These are phyloP conservation scores for Trichophyton mentagrophytes DNA, from an alignment of 2,329 filamentous ascomycete species.

Conservation along the genomic window DNA sequence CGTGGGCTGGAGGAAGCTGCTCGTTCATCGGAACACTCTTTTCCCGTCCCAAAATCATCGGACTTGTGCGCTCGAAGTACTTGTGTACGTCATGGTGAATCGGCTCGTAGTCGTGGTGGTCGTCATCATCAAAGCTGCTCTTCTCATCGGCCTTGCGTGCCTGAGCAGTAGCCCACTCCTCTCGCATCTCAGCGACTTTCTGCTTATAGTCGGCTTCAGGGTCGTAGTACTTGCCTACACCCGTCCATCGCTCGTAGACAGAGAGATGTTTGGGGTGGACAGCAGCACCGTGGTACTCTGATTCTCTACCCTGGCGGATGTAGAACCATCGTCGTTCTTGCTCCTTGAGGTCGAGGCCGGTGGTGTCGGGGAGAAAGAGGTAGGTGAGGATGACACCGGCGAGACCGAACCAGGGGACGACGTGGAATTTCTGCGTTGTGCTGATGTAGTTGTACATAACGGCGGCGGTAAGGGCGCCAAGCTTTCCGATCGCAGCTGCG, in stretches of 20 bases:
- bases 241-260: conserved; percentile 70
- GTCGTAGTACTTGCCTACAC: conserved; percentile 70
- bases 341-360: conserved; percentile 90
- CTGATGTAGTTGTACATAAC: conserved; percentile 93
- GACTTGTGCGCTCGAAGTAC: conserved; percentile 42
- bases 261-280: conserved; percentile 82
- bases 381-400: conserved; percentile 70
- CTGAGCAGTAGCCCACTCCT: conserved; percentile 41
- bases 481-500: conserved; percentile 81
- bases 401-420: conserved; percentile 92
- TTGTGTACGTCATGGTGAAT: conserved; percentile 38
- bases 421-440: conserved; percentile 70
- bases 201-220: conserved; percentile 68
- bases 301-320: conserved; percentile 61
- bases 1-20: conserved; percentile 7
- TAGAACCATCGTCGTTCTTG: conserved; percentile 89
- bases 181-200: conserved; percentile 72
- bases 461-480: conserved; percentile 73
- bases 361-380: conserved; percentile 90
- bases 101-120: conserved; percentile 35
- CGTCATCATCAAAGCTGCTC: conserved; percentile 27
- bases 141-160: conserved; percentile 40
- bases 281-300: conserved; percentile 86
- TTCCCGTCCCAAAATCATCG: conserved; percentile 11
- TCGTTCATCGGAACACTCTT: background rate